Percentiles rank a stretch among this genome's conserved stretches.
Conservation (phyloP, 2,329 filamentous ascomycete genomes). For the Metarhizium humberi region DNA sequence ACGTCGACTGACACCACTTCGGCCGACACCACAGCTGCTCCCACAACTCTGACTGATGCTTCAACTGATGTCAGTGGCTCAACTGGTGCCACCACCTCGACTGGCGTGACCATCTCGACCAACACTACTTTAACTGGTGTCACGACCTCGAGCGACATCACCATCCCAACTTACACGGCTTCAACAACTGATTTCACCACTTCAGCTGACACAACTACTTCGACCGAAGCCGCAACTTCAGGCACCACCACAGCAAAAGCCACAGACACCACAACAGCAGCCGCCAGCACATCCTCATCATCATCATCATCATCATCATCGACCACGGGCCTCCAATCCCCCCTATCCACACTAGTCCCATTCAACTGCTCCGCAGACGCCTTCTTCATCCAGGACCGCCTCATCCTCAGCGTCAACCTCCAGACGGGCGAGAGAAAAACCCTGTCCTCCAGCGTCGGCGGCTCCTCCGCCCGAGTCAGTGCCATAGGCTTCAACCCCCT, state of each 20-base stretch:
- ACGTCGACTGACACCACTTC: neutral
- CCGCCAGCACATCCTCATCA: no score
- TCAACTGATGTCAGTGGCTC: neutral
- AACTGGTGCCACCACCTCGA: neutral
- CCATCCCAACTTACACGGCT: neutral
- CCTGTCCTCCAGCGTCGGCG: neutral
- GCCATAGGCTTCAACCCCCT: slow-evolving; percentile 3
- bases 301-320: neutral
- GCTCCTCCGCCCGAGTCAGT: neutral
- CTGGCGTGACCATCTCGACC: no score
- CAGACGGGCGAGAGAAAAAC: neutral
- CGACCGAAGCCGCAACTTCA: neutral
- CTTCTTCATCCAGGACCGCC: slow-evolving; percentile 2
- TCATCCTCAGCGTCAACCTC: slow-evolving; percentile 1
- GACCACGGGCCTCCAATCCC: neutral
- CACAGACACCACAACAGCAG: neutral
- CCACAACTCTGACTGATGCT: neutral
- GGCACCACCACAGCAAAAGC: neutral
- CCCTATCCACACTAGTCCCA: neutral
- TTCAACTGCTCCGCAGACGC: slow-evolving; percentile 1
- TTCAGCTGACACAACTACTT: neutral
- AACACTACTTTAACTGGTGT: neutral
- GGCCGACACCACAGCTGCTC: neutral
- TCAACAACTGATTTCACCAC: neutral
- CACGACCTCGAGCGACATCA: neutral